A percentile compares a stretch with the other conserved stretches of the same genome.
Conservation (phyloP, 768 basidiomycete genomes). For the Leccinum truebloodii region DNA sequence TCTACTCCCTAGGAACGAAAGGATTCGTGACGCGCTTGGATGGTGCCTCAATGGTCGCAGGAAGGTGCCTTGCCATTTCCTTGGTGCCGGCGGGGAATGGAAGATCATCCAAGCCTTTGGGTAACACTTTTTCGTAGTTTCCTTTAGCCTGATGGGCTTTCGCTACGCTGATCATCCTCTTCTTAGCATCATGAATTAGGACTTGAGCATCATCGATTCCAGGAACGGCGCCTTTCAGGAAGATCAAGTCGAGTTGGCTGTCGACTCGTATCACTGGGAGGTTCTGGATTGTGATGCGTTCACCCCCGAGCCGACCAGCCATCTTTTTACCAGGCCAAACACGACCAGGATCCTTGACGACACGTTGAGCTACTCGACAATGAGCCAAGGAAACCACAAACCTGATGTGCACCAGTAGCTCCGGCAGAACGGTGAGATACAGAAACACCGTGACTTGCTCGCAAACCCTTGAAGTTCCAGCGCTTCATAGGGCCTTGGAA, state of each 20-base stretch:
- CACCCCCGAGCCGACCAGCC: conserved; percentile 91
- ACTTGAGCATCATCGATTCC: conserved; percentile 90
- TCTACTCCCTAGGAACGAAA: conserved; percentile 72
- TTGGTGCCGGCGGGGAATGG: conserved; percentile 92
- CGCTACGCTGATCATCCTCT: conserved; percentile 68
- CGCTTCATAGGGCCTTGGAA: conserved; percentile 98
- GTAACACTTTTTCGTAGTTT: conserved; percentile 73
- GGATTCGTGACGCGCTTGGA: conserved; percentile 74
- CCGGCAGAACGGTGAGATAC: conserved; percentile 91
- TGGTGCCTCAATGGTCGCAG: conserved; percentile 68
- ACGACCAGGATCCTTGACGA: conserved; percentile 85
- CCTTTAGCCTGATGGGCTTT: conserved; percentile 69
- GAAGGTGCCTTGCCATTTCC: conserved; percentile 68
- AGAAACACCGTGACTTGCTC: conserved; percentile 95
- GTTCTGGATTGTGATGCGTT: conserved; percentile 83
- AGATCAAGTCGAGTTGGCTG: conserved; percentile 81
- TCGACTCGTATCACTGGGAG: conserved; percentile 89
- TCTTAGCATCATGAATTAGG: conserved; percentile 84
- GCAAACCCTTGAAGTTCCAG: conserved; percentile 89
- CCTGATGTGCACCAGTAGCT: conserved; percentile 94
- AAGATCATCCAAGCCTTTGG: conserved; percentile 78
- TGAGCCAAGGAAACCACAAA: conserved; percentile 35
- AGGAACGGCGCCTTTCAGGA: conserved; percentile 88
- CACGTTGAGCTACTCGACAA: conserved; percentile 3
- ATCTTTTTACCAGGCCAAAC: conserved; percentile 98